phyloP scores from a whole-genome alignment of 106 monocot genomes.

The Ottelia alismoides region DNA sequence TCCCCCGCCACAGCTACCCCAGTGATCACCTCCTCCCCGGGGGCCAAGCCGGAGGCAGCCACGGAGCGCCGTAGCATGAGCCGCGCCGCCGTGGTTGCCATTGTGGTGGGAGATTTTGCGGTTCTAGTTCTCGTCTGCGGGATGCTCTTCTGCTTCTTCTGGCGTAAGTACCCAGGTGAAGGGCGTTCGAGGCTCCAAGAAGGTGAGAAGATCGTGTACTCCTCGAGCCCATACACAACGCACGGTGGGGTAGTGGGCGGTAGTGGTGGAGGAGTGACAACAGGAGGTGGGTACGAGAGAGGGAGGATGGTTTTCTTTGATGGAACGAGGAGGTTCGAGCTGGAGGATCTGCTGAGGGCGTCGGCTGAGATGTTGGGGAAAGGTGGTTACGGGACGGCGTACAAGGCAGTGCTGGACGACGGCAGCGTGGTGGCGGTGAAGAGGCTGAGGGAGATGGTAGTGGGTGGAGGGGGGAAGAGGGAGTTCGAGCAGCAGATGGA shows the following conservation, averaged over 20 bases:
- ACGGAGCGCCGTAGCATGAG: slow-evolving; percentile 24
- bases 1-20: slow-evolving; percentile 13
- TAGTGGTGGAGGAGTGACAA: background rate
- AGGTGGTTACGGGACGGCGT: slow-evolving; percentile 72
- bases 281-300: slow-evolving; percentile 40
- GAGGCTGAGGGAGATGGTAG: slow-evolving; percentile 43
- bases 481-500: slow-evolving; percentile 81
- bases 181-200: slow-evolving; percentile 37
- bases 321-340: slow-evolving; percentile 51
- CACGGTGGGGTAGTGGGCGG: background rate
- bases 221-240: slow-evolving; percentile 51
- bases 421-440: slow-evolving; percentile 72
- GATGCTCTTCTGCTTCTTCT: slow-evolving; percentile 83
- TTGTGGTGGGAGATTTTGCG: slow-evolving; percentile 64
- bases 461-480: slow-evolving; percentile 17
- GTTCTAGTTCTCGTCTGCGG: slow-evolving; percentile 40
- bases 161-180: slow-evolving; percentile 43
- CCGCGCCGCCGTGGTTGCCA: slow-evolving; percentile 39
- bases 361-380: slow-evolving; percentile 90
- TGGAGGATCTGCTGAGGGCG: slow-evolving; percentile 70
- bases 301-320: slow-evolving; percentile 76
- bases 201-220: slow-evolving; percentile 84
- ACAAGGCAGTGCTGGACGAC: slow-evolving; percentile 77
- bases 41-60: slow-evolving; percentile 24
- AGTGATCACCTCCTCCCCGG: slow-evolving; percentile 43